Conservation (phyloP, 495 filamentous ascomycete genomes). For the Penicillium verhagenii region DNA sequence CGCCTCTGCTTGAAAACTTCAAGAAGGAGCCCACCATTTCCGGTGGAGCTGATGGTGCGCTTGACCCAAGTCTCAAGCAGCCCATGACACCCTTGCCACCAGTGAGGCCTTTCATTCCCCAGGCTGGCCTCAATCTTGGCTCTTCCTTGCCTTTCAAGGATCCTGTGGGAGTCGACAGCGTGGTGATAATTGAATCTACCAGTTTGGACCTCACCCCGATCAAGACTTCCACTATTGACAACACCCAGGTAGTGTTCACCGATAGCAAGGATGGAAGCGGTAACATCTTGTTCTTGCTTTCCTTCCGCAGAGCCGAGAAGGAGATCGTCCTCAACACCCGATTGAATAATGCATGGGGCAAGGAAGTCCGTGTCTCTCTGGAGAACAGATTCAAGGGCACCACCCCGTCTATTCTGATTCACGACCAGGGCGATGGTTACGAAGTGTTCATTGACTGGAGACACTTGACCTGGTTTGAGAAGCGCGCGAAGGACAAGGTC, state of each 20-base stretch:
- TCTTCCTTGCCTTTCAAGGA: background rate
- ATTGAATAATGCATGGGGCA: slow-evolving; percentile 1
- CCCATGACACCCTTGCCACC: slow-evolving; percentile 1
- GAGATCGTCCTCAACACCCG: slow-evolving; percentile 6
- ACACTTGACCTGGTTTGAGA: slow-evolving; percentile 7
- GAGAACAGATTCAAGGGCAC: background rate
- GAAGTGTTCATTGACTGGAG: slow-evolving; percentile 11
- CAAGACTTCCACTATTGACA: slow-evolving; percentile 6
- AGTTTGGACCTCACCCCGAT: background rate
- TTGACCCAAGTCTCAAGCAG: slow-evolving; percentile 7
- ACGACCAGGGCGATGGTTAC: slow-evolving; percentile 13
- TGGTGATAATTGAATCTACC: slow-evolving; percentile 6
- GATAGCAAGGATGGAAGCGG: background rate
- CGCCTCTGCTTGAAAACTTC: slow-evolving; percentile 7
- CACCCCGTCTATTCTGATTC: slow-evolving; percentile 9
- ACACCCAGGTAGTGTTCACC: slow-evolving; percentile 3
- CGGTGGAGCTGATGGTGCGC: slow-evolving; percentile 7
- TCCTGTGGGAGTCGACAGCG: background rate
- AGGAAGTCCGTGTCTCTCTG: slow-evolving; percentile 4
- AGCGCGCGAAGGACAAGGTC: slow-evolving; percentile 5
- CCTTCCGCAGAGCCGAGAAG: slow-evolving; percentile 8
- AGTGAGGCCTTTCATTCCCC: background rate
- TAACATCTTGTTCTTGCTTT: slow-evolving; percentile 8
- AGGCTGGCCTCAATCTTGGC: slow-evolving; percentile 1
- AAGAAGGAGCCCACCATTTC: slow-evolving; percentile 7